Evolutionary conservation across 2,329 filamentous ascomycete genomes (phyloP), one percentile per base, ranked within the genome.

Genomic region (Metarhizium humberi): DNA sequence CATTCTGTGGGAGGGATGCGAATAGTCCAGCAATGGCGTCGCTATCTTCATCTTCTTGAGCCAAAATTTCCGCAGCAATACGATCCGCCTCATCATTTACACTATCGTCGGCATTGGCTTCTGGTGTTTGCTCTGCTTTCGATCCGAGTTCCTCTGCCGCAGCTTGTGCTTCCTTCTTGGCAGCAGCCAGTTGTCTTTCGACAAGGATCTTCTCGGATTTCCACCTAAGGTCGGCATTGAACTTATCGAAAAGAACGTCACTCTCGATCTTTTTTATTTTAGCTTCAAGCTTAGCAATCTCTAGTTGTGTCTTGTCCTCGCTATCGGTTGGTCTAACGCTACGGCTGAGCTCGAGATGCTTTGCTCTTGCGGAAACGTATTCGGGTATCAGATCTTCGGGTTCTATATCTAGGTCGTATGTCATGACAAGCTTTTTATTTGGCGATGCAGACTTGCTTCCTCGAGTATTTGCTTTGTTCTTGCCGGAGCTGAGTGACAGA

Each of bases 231-330:
- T 88, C 82, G 4, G 86, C 88, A 38, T 80, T 68, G 49, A 78
- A 75, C 56, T 78, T 79, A 65, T 92, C 88, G 63, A 92, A 91
- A 3, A 92, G 72, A 16, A 90, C 76, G 65, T 92, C 88, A 30
- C 82, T 86, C 64, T 94, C 87, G 46, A 96, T 89, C 58, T 81
- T 81, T 42, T 84, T 79, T 43, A 96, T 73, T 66, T 92, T 95
- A 16, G 85, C 83, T 45, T 86, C 78, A 2, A 95, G 71, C 62
- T 85, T 89, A 10, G 79, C 78, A 47, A 84, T 74, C 58, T 82
- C 79, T 25, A 80, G 68, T 16, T 74, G 69, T 10, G 64, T 61
- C 1, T 71, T 63, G 7, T 56, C 42, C 25, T 63, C 56, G 4
- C 45, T 29, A 59, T 56, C 57, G 55, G 54, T 62, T 6, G 57